phyloP scores from a whole-genome alignment of 306 rosid genomes.

The Biancaea sappan region DNA sequence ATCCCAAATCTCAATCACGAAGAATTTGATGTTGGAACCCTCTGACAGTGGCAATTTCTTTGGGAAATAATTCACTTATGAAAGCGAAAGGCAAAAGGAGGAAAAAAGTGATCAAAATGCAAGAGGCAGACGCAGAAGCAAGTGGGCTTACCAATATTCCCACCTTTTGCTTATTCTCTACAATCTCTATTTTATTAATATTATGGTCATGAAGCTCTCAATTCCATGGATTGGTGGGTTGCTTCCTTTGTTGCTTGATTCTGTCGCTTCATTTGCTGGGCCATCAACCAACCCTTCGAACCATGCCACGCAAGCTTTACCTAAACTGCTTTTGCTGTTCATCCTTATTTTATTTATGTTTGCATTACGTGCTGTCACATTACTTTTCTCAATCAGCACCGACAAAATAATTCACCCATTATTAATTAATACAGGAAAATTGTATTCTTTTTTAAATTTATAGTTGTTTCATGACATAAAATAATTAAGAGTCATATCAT shows the following conservation, averaged over 20 bases:
- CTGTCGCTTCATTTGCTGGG: constrained; percentile 37
- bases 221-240: constrained; percentile 22
- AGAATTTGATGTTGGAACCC: constrained; percentile 19
- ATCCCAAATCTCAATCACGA: too few species aligned
- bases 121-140: neutral
- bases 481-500: neutral
- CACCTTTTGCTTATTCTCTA: constrained; percentile 24
- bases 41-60: too few species aligned
- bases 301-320: constrained; percentile 1
- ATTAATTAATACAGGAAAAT: neutral
- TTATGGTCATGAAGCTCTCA: constrained; percentile 1
- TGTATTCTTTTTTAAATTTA: neutral
- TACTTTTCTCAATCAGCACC: constrained; percentile 27
- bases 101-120: neutral
- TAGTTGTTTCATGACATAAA: neutral
- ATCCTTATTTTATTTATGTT: constrained; percentile 3
- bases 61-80: constrained; percentile 25
- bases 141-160: constrained; percentile 38
- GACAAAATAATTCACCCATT: constrained; percentile 32
- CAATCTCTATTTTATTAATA: neutral
- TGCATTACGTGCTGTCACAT: constrained; percentile 6
- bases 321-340: constrained; percentile 22
- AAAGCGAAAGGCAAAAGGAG: constrained; percentile 31
- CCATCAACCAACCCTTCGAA: constrained; percentile 13
- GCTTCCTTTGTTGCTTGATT: constrained; percentile 41